Evolutionary conservation across 495 filamentous ascomycete species (phyloP), one percentile per base, ranked within the genome.

Genomic region (Penicillium canariense): DNA sequence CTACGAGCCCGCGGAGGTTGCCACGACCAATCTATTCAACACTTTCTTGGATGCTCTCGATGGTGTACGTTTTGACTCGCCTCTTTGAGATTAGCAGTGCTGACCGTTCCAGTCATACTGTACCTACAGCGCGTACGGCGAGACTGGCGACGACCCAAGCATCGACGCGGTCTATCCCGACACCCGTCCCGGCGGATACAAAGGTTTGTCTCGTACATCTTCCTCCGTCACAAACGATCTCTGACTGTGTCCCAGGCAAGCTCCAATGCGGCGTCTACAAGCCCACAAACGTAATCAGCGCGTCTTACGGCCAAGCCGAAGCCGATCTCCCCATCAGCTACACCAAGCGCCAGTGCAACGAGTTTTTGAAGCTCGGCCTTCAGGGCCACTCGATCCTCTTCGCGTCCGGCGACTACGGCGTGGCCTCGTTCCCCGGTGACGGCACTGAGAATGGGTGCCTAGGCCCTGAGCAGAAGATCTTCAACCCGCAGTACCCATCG

Each of bases 361-460:
- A 84, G 62, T 85, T 74, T 62, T 74, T 87, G 70, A 88, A 88
- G 67, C 84, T 87, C 12, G 84, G 78, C 2, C 72, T 88, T 6
- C 81, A 81, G 52, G 86, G 86, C 4, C 73, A 84, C 15, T 81
- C 82, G 0, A 70, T 87, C 30, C 60, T 89, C 47, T 81, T 81
- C 58, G 79, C 84, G 1, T 84, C 78, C 1, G 84, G 84, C 4
- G 83, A 87, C 65, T 74, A 71, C 38, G 83, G 84, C 17, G 84
- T 85, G 2, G 81, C 69, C 8, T 76, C 75, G 6, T 71, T 73
- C 52, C 60, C 68, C 6, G 66, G 62, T 9, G 67, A 72, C 26
- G 63, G 68, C 18, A 25, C 46, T 36, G 56, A 58, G 14, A 70
- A 64, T 54, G 60, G 52, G 6, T 78, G 75, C 35, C 55, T 75